Evolutionary conservation across 805 yeast genomes (phyloP).

Genomic region (Candida insectalens): DNA sequence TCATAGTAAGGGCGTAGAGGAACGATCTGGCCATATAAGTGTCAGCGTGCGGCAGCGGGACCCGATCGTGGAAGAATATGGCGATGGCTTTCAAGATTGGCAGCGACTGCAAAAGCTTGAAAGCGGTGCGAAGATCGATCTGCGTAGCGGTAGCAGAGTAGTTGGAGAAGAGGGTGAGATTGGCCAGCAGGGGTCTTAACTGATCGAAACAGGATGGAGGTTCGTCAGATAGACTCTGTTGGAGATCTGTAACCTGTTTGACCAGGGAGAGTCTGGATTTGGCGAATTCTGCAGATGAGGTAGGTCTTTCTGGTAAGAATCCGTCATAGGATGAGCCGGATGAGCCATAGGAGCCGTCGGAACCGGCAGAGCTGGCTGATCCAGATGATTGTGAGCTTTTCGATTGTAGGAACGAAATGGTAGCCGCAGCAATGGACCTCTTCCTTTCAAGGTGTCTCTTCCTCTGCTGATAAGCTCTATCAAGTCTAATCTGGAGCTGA

Average conservation of each 20-base stretch:
- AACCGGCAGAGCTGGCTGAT: too few relatives aligned
- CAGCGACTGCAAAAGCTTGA: not conserved
- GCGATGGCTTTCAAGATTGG: not conserved
- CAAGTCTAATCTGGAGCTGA: not conserved
- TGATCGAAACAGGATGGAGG: not conserved
- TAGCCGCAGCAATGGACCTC: not conserved
- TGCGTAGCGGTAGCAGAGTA: not conserved
- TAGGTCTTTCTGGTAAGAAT: not conserved
- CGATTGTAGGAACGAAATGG: not conserved
- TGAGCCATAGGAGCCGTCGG: not conserved
- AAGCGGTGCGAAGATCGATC: not conserved
- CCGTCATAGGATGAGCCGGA: not conserved
- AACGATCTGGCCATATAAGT: not conserved
- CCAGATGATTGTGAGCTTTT: too few relatives aligned
- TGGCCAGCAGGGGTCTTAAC: not conserved
- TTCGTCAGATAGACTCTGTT: not conserved
- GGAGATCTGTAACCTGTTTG: not conserved
- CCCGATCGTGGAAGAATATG: not conserved
- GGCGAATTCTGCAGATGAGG: not conserved
- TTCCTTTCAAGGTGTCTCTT: not conserved
- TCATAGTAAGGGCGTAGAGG: slow-evolving; percentile 1
- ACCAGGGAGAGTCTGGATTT: not conserved
- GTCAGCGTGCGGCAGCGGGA: not conserved
- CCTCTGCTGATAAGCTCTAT: not conserved
- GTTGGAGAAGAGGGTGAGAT: not conserved